Conservation (phyloP, 2,329 filamentous ascomycete species). For the Huntiella abstrusa region DNA sequence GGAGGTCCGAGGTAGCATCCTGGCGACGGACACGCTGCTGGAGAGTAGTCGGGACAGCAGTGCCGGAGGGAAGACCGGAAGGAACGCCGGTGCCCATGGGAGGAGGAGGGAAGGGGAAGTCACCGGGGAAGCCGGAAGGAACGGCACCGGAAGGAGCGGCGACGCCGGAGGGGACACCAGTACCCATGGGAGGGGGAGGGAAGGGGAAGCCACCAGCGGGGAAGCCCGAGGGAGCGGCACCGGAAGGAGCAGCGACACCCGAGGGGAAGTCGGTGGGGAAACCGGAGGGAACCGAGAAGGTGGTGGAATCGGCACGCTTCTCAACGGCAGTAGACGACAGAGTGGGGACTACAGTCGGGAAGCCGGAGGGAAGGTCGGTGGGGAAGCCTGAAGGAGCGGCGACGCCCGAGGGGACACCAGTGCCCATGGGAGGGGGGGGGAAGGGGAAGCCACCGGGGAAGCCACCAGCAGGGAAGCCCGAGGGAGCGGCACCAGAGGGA, state of each 20-base stretch:
- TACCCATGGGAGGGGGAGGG: neutral
- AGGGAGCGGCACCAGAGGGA: neutral
- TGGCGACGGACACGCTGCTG: neutral
- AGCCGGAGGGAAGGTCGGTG: neutral
- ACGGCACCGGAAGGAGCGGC: no score
- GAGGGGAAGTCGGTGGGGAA: neutral
- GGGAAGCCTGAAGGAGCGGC: neutral
- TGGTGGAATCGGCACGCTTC: neutral
- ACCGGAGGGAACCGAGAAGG: neutral
- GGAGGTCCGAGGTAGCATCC: neutral
- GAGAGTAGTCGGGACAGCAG: neutral
- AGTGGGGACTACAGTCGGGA: neutral
- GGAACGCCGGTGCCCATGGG: slow-evolving; percentile 1
- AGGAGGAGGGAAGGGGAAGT: neutral
- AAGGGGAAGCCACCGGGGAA: neutral
- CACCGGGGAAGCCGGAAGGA: slow-evolving; percentile 1
- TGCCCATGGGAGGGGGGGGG: neutral
- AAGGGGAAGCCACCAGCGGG: slow-evolving; percentile 2
- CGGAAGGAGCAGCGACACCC: neutral
- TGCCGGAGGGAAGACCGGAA: slow-evolving; percentile 1
- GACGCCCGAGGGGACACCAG: neutral
- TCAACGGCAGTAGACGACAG: neutral
- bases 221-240: neutral
- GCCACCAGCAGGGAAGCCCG: neutral
- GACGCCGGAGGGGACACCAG: neutral